A percentile compares a stretch with the other conserved stretches of the same genome.
Evolutionary conservation across 129 eudicot species (phyloP).

Genomic region (Gnaphalium uliginosum): DNA sequence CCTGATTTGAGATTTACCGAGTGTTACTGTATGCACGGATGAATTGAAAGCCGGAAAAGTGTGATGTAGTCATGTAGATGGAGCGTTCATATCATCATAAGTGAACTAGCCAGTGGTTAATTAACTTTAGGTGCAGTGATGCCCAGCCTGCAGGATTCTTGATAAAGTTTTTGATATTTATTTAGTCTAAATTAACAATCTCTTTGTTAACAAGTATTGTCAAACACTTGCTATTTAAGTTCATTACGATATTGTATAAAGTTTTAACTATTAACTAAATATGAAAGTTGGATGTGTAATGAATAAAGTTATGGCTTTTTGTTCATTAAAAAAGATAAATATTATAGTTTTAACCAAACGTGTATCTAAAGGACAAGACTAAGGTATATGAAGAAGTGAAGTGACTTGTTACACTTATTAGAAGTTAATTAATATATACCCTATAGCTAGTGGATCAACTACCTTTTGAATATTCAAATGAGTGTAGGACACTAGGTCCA

Average conservation of each 20-base stretch:
- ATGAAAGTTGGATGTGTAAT: background rate
- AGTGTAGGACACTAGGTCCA: slow-evolving; percentile 36
- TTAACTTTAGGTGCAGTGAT: too few relatives aligned
- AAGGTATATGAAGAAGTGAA: slow-evolving; percentile 19
- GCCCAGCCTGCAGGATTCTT: background rate
- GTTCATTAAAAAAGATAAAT: background rate
- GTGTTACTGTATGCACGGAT: background rate
- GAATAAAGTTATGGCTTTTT: background rate
- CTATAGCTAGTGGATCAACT: slow-evolving; percentile 38
- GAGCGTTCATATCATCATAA: background rate
- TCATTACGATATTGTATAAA: slow-evolving; percentile 17
- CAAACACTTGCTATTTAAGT: slow-evolving; percentile 5
- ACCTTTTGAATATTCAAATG: slow-evolving; percentile 39
- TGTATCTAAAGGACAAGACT: slow-evolving; percentile 44
- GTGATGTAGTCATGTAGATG: background rate
- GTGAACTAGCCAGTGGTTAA: background rate
- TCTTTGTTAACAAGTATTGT: slow-evolving; percentile 13
- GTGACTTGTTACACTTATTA: slow-evolving; percentile 7
- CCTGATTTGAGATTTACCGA: too few relatives aligned
- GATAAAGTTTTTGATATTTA: background rate
- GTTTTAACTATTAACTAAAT: too few relatives aligned
- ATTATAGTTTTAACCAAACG: slow-evolving; percentile 36
- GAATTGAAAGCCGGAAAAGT: background rate
- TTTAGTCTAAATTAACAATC: background rate
- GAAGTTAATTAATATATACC: slow-evolving; percentile 12